phyloP scores from a whole-genome alignment of 805 yeast genomes.

The Pichia pseudocactophila region DNA sequence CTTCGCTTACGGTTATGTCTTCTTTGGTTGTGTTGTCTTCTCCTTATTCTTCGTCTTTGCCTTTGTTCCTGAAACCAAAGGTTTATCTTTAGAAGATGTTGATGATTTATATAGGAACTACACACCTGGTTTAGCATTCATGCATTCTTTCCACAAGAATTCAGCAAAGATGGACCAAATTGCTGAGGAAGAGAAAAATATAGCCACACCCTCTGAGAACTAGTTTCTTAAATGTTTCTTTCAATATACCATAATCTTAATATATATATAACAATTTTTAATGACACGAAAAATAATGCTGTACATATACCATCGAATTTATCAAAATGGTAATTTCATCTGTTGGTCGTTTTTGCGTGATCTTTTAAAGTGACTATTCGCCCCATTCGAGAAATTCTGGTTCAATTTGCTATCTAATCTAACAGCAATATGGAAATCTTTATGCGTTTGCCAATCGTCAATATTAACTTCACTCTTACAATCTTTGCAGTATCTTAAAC shows the following conservation, averaged over 20 bases:
- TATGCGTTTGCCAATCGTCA: constrained; percentile 16
- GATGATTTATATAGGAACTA: constrained; percentile 37
- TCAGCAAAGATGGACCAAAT: constrained; percentile 2
- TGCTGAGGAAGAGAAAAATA: neutral
- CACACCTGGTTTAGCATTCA: constrained; percentile 28
- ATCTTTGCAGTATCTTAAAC: constrained; percentile 8
- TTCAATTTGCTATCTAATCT: constrained; percentile 16
- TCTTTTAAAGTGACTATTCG: constrained; percentile 1
- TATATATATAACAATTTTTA: neutral
- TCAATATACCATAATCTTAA: neutral
- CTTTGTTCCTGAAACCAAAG: constrained; percentile 48
- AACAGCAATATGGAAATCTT: constrained; percentile 25
- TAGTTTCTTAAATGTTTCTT: neutral
- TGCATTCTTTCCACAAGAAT: constrained; percentile 19
- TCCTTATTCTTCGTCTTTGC: constrained; percentile 46
- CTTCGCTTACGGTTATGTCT: constrained; percentile 50
- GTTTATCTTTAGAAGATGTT: constrained; percentile 47
- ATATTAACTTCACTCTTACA: constrained; percentile 10
- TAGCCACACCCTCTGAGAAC: neutral
- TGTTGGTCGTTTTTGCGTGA: neutral
- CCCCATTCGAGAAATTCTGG: constrained; percentile 5
- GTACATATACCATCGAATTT: no score
- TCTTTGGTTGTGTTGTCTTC: constrained; percentile 46
- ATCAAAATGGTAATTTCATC: constrained; percentile 7
- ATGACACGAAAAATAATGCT: no score